Conservation (phyloP, 345 rosid species). For the Eucalyptus lansdowneana region DNA sequence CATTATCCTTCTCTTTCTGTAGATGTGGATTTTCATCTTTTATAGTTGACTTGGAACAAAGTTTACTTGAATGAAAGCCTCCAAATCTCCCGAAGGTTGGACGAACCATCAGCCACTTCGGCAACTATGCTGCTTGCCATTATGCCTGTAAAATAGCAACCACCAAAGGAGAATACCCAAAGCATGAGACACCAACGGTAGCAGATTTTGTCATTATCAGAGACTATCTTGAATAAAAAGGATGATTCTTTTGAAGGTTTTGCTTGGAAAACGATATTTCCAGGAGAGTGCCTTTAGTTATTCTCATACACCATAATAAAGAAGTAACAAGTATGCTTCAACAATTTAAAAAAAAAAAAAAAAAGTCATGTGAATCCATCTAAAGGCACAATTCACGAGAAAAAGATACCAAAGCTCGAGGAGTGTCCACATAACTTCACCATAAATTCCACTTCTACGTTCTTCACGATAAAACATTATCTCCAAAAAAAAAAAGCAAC, state of each 20-base stretch:
- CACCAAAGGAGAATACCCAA: neutral
- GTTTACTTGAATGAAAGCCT: conserved; percentile 38
- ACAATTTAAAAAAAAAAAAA: neutral
- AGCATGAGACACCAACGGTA: neutral
- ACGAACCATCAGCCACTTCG: conserved; percentile 84
- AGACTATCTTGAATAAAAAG: neutral
- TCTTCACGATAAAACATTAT: neutral
- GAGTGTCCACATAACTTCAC: neutral
- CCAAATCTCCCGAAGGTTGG: conserved; percentile 91
- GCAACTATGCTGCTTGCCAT: conserved; percentile 53
- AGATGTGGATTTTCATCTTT: neutral
- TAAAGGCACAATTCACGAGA: neutral
- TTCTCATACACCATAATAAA: neutral
- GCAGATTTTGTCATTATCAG: neutral
- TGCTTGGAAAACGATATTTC: neutral
- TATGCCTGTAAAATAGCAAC: conserved; percentile 22
- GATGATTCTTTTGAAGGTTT: neutral
- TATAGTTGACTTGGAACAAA: neutral
- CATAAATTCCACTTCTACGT: neutral
- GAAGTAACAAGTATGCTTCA: neutral
- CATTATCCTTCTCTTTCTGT: neutral
- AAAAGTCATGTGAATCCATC: neutral
- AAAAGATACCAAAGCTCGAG: neutral
- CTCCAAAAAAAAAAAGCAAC: neutral
- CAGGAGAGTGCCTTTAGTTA: neutral